Evolutionary conservation across 208 protist genomes (phyloP), one percentile per base, ranked within the genome.

Genomic region (Leptomonas pyrrhocoris): DNA sequence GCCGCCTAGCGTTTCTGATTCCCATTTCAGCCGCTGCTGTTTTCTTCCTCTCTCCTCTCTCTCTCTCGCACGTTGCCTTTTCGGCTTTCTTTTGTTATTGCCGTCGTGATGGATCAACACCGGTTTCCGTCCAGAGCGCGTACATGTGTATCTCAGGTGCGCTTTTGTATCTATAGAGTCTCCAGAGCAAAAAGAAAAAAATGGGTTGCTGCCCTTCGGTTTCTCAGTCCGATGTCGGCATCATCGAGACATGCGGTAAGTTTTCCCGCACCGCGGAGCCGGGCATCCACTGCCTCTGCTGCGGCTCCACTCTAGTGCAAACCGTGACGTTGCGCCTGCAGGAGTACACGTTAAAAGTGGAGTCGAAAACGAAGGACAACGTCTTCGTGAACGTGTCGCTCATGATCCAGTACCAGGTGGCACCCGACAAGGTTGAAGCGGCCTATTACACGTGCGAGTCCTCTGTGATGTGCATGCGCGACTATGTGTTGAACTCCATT

Each of bases 281-380:
- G 0, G 90, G 90, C 38, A 83, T 77, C 21, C 67, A 88, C 28
- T 94, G 83, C 71, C 18, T 93, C n/a, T 49, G 79, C 15, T 85
- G 81, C 49, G 82, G 84, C 51, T 74, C 74, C 9, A 23, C 9
- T 12, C 43, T 79, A n/a, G 86, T 81, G 18, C 28, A 8, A 2
- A 43, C 25, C 19, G 36, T 95, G 42, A 79, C 86, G 0, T 27
- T 92, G 18, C 78, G 85, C 43, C 75, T 92, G 46, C 57, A 67
- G 30, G 81, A 92, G 68, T 57, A 81, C 50, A 34, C 74, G 8
- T 48, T 84, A 40, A 68, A 36, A 2, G 46, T 92, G 12, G 63
- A 89, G 28, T 90, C 87, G 15, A 95, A 95, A 58, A 94, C 88
- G n/a, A 93, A 93, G 57, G 90, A 94, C 78, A 95, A 94, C 70